Conservation (phyloP, 306 rosid genomes). For the Erythrophleum fordii region DNA sequence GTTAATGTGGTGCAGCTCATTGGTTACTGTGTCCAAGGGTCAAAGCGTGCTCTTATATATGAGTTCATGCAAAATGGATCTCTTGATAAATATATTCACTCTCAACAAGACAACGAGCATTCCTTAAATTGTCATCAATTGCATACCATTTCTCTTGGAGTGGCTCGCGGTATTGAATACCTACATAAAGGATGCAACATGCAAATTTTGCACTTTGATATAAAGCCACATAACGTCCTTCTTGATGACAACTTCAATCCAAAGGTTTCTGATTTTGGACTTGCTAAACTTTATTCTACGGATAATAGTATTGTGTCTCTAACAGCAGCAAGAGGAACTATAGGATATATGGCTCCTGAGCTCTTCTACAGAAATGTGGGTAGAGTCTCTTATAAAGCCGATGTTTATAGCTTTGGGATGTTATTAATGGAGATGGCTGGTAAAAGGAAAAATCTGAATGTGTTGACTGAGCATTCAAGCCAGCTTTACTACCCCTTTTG, state of each 20-base stretch:
- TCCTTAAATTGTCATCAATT: too few relatives aligned
- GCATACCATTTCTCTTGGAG: conserved; percentile 24
- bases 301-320: conserved; percentile 30
- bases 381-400: neutral
- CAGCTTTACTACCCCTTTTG: neutral
- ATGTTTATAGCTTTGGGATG: neutral
- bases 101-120: too few relatives aligned
- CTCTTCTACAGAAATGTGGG: conserved; percentile 5
- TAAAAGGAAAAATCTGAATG: neutral
- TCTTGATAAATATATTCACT: conserved; percentile 18
- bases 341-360: conserved; percentile 29
- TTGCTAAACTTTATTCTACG: neutral
- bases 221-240: conserved; percentile 35
- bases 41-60: conserved; percentile 33
- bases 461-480: neutral
- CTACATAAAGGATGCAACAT: conserved; percentile 32
- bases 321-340: conserved; percentile 17
- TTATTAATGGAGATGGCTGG: neutral
- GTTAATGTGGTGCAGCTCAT: conserved; percentile 33
- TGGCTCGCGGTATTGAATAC: conserved; percentile 20
- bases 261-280: conserved; percentile 21
- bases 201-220: conserved; percentile 37
- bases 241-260: conserved; percentile 27
- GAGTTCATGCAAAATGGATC: conserved; percentile 35
- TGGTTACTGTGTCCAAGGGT: conserved; percentile 35